A percentile compares a stretch with the other conserved stretches of the same genome.
These are phyloP conservation scores for Colletotrichum echinochloae DNA, from an alignment of 2,329 filamentous ascomycete genomes.

Conservation along the genomic window DNA sequence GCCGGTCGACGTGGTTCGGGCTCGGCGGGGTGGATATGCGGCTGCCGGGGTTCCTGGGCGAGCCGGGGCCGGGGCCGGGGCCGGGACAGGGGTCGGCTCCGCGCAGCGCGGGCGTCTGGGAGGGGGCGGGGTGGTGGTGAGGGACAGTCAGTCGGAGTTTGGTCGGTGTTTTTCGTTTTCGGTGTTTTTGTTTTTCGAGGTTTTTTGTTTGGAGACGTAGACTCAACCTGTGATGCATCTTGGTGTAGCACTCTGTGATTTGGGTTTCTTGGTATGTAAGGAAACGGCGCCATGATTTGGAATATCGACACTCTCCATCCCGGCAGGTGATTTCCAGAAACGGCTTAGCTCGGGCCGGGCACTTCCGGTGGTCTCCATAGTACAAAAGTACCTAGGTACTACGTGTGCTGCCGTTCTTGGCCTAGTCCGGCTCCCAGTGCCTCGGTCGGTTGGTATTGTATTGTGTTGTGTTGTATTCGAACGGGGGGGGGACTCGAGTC, in stretches of 20 bases:
- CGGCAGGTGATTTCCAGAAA: background rate
- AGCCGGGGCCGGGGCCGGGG: too few relatives aligned
- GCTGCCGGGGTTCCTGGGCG: background rate
- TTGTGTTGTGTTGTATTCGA: too few relatives aligned
- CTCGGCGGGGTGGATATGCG: conserved; percentile 13
- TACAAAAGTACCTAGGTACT: too few relatives aligned
- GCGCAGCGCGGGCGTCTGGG: background rate
- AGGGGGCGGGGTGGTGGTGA: background rate
- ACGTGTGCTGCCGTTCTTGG: conserved; percentile 28
- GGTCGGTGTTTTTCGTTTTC: too few relatives aligned
- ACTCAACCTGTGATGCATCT: too few relatives aligned
- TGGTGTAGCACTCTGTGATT: too few relatives aligned
- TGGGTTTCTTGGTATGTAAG: background rate
- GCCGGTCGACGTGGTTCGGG: background rate
- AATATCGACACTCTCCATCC: conserved; percentile 16
- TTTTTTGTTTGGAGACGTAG: too few relatives aligned
- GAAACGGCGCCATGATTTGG: conserved; percentile 28
- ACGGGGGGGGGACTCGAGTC: conserved; percentile 13
- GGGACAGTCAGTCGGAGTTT: too few relatives aligned
- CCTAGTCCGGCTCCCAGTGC: conserved; percentile 18
- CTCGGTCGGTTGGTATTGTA: too few relatives aligned
- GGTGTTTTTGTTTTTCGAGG: background rate
- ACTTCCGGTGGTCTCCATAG: too few relatives aligned
- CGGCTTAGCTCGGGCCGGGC: background rate
- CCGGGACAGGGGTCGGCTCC: too few relatives aligned